Evolutionary conservation across 306 rosid genomes (phyloP), one percentile per base, ranked within the genome.

Genomic region (Parietaria judaica): DNA sequence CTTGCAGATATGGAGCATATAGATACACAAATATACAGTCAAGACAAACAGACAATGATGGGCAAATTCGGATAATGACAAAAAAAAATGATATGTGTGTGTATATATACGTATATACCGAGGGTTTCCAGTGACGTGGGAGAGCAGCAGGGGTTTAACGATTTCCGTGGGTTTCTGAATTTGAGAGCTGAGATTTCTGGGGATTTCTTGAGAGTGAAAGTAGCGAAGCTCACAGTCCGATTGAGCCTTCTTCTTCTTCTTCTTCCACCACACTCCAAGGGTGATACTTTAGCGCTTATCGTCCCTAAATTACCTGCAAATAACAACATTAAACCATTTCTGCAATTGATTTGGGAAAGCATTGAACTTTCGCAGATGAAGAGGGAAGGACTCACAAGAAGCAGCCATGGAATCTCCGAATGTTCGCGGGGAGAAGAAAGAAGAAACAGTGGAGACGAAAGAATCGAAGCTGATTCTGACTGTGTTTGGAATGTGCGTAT

Each of bases 281-380:
- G 75, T 54, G 72, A 71, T 57, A 78, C 44, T 66, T 76, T 76
- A 60, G 78, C 48, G 69, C 76, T 72, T 67, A 83, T 70, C 17
- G 76, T 59, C 69, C 84, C 81, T 55, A 84, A 72, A 79, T 78
- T 81, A 85, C 87, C 97, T 87, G 87, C 74, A 58, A 59, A 64
- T 44, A 23, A 23, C 31, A 23, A 66, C 52, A 51, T 56, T 51
- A 56, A 12, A 41, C 9, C 9, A 41, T 41, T 41, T 41, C 9
- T 41, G 0, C 45, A 41, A 5, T 5, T 1, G 6, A 5, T 41
- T 41, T 41, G 2, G 45, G 45, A 41, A 41, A 41, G 9, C 45
- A 41, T 5, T 41, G 45, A 41, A 5, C 45, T 41, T 62, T 45
- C 37, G 15, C 58, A 51, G 48, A 51, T 5, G 31, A n/a, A n/a